Evolutionary conservation across 1,284 basidiomycete species (phyloP).

Genomic region (Sanghuangporus sanghuang): DNA sequence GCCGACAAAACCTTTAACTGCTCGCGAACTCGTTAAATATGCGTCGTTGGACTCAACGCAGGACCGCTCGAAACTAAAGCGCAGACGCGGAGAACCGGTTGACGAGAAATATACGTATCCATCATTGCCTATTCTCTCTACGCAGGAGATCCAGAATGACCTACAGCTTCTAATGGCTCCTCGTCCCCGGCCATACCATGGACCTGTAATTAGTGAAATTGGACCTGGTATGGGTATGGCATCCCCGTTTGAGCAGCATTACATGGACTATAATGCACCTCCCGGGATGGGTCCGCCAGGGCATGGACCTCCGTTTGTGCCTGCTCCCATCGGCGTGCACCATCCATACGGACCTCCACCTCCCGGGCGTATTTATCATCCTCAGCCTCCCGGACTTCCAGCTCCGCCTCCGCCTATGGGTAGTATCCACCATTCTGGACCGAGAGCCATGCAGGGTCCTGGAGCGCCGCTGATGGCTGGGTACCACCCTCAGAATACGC

Average conservation of each 20-base stretch:
- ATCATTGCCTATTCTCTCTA: slow-evolving; percentile 13
- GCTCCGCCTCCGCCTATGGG: slow-evolving; percentile 14
- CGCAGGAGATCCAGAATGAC: slow-evolving; percentile 19
- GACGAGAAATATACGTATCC: slow-evolving; percentile 14
- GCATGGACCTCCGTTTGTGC: slow-evolving; percentile 3
- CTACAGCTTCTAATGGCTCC: slow-evolving; percentile 8
- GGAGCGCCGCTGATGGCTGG: slow-evolving; percentile 2
- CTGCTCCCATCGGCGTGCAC: slow-evolving; percentile 5
- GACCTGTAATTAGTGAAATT: slow-evolving; percentile 9
- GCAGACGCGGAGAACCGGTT: slow-evolving; percentile 13
- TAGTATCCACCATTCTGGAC: slow-evolving; percentile 13
- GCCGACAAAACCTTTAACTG: slow-evolving; percentile 24
- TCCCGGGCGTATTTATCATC: slow-evolving; percentile 12
- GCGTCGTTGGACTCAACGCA: slow-evolving; percentile 24
- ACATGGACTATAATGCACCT: slow-evolving; percentile 9
- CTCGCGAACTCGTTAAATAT: slow-evolving; percentile 32
- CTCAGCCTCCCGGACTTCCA: slow-evolving; percentile 4
- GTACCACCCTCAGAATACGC: slow-evolving; percentile 7
- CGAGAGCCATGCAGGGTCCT: slow-evolving; percentile 13
- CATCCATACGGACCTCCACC: slow-evolving; percentile 7
- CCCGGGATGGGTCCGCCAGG: slow-evolving; percentile 10
- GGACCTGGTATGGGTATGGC: slow-evolving; percentile 11
- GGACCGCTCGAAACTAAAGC: slow-evolving; percentile 10
- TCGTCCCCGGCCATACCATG: slow-evolving; percentile 5
- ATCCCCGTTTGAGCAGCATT: slow-evolving; percentile 14